Evolutionary conservation across 169 alveolate genomes (phyloP).

Genomic region (Eimeria zaria): DNA sequence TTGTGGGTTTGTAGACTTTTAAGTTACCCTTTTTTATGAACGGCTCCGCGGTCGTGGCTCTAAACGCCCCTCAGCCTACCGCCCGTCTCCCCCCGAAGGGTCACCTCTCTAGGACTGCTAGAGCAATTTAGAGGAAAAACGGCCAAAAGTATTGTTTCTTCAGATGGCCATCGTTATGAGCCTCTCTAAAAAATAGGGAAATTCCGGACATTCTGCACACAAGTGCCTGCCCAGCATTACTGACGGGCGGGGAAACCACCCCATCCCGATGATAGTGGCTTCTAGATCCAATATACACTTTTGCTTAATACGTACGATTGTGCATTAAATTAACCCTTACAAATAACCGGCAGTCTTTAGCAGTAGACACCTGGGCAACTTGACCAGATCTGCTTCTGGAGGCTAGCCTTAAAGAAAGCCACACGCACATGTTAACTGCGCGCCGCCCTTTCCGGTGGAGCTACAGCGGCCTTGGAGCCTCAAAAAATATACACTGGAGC

Average conservation of each 20-base stretch:
- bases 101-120: not conserved
- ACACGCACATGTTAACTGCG: not conserved
- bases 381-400: not conserved
- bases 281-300: not conserved
- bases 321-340: not conserved
- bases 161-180: not conserved
- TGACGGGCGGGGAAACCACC: not conserved
- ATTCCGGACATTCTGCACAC: not conserved
- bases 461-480: not conserved
- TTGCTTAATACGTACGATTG: not conserved
- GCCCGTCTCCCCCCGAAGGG: not conserved
- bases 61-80: not conserved
- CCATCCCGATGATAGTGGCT: not conserved
- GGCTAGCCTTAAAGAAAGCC: not conserved
- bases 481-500: not conserved
- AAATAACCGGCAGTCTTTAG: not conserved
- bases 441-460: not conserved
- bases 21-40: not conserved
- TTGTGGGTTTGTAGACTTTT: not conserved
- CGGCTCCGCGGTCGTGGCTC: not conserved
- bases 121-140: not conserved
- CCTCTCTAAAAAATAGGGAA: not conserved
- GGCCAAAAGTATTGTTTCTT: not conserved
- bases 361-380: not conserved
- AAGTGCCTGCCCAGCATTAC: not conserved